Base-by-base conservation (phyloP, 148 eudicot genomes). In the Dysphania ambrosioides region DNA sequence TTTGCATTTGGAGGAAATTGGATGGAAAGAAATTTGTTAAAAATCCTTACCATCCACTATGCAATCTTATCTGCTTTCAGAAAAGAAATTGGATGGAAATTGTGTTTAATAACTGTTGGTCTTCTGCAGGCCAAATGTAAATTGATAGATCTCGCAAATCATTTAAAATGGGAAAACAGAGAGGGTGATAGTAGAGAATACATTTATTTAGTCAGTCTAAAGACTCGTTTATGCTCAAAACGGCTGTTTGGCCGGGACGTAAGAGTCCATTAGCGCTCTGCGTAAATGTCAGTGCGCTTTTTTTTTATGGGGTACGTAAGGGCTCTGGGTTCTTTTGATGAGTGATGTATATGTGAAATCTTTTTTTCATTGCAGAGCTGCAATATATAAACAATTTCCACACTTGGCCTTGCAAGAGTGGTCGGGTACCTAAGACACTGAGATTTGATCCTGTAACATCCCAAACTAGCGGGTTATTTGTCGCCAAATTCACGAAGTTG, bases 381-480 rank as follows among this genome's bases (percentile, higher is more conserved):
- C 68, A 86, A 82, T 88, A 90, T 73, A 83, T 96, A 78, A 88
- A 89, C 5, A 84, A 76, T 71, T 90, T 94, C 3, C 75, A 67
- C 74, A 78, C 74, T 53, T 96, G 97, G 99, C 97, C 97, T 42
- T 96, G 99, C 83, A 90, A 80, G 82, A 80, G 82, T 68, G 96
- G 92, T 32, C 70, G 83, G 55, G 42, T 92, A 81, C 85, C 87
- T 41, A 92, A 87, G 62, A 87, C 98, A 30, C 75, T 95, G 75
- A 86, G 98, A 16, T 95, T 96, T 88, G 97, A 96, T 87, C 99
- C 99, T 16, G 53, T 85, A 68, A 80, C 91, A 59, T 96, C 98
- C 76, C 81, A 73, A 77, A 88, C 90, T 56, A 88, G 96, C 71
- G 93, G 96, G 11, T 84, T 90, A 57, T 91, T 91, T 76, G 85